Base-by-base conservation (phyloP, 2,329 filamentous ascomycete genomes). In the Alternaria rosae region DNA sequence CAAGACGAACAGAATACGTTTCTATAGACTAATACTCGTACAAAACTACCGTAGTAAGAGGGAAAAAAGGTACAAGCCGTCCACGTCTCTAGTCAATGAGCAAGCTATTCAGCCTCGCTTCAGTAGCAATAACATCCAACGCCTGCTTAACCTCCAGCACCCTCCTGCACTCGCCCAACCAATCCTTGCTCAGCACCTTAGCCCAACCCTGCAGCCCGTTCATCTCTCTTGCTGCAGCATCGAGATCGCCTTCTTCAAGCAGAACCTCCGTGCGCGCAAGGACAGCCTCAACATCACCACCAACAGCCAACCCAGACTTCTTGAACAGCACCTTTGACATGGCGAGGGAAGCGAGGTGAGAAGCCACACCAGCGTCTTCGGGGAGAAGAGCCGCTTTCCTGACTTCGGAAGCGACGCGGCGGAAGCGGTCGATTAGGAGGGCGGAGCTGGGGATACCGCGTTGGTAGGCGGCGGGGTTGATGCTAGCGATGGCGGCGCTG, bases 291-390 rank as follows among this genome's bases (percentile, higher is more conserved):
- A 98, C 94, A 75, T 98, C 94, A 70, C 92, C 87, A 20, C 94
- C 93, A 23, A 89, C 89, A 0, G 93, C 91, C 48, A 95, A 85
- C 6, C 78, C 79, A 5, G 78, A 89, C 87, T 98, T 98, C 85
- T 93, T 93, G 87, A 99, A 98, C 83, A 98, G 89, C 54, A 98
- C 86, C 83, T 97, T 96, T 85, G 92, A 97, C 72, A 99, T 85
- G 48, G 96, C 85, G 79, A 92, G 91, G 79, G 92, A 95, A 44
- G 93, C 94, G 4, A 94, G 93, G 79, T 99, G 95, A 74, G 92
- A 95, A 20, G 95, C 94, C 25, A 99, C 92, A 70, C 95, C 95
- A 0, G 95, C 95, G 74, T 97, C 91, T 68, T 97, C 94, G 13
- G 95, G 95, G 15, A 99, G 86, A 53, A 99, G 86, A 45, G 91